Conservation (phyloP, 495 filamentous ascomycete genomes). For the Sphaerosporella brunnea region DNA sequence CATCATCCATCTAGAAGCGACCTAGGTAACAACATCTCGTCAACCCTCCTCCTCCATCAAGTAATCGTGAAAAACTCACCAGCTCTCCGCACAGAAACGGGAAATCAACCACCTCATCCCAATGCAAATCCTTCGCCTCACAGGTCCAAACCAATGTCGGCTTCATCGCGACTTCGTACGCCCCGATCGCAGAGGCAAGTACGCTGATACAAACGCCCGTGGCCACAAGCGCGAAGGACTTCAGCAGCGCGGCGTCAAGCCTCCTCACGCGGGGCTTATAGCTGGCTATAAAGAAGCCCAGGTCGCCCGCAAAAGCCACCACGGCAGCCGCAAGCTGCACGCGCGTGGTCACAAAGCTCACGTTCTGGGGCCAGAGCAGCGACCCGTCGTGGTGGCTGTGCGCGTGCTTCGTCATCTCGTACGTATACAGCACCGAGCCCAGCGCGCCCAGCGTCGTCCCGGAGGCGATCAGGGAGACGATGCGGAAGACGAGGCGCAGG, state of each 20-base stretch:
- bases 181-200: not conserved
- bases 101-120: not conserved
- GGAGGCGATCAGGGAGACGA: not conserved
- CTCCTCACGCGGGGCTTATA: not conserved
- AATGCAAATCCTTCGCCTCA: not conserved
- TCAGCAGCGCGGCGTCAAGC: not conserved
- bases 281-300: not conserved
- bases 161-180: not conserved
- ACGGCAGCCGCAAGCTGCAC: not conserved
- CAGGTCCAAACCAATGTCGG: not conserved
- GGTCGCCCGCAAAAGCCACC: not conserved
- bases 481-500: not conserved
- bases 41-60: not conserved
- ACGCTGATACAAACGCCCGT: not conserved
- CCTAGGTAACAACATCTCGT: not conserved
- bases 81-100: slow-evolving; percentile 2
- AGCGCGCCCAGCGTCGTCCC: not conserved
- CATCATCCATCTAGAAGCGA: not conserved
- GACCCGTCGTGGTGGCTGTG: not conserved
- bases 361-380: not conserved
- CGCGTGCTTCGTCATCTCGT: not conserved
- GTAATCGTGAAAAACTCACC: not conserved
- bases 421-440: not conserved
- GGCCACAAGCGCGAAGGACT: not conserved
- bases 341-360: not conserved